Percentiles rank a stretch among this genome's conserved stretches.
These are phyloP conservation scores for Cyclotella sp. DNA, from an alignment of 108 stramenopile genomes.

Conservation along the genomic window DNA sequence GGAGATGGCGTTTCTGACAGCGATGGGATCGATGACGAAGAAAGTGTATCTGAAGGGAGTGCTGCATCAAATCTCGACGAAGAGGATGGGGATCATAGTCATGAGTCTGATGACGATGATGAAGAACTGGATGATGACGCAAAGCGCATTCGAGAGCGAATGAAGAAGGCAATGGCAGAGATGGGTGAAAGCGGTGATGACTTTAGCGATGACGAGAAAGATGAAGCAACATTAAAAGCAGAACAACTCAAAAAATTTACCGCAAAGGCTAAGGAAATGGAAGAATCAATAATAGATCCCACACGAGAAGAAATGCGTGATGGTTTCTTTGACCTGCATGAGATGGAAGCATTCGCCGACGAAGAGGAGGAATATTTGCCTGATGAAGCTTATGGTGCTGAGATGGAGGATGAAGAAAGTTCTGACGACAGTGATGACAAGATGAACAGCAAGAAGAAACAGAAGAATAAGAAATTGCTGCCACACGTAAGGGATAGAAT, in stretches of 20 bases:
- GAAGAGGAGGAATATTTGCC: slow-evolving; percentile 90
- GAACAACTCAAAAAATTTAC: slow-evolving; percentile 26
- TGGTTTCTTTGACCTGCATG: slow-evolving; percentile 94
- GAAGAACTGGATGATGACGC: slow-evolving; percentile 65
- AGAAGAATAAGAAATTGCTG: slow-evolving; percentile 52
- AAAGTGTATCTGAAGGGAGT: slow-evolving; percentile 15
- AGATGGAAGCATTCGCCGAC: slow-evolving; percentile 96
- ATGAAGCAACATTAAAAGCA: slow-evolving; percentile 29
- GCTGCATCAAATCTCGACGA: slow-evolving; percentile 23
- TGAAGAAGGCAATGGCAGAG: slow-evolving; percentile 83
- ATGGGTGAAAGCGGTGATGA: slow-evolving; percentile 48
- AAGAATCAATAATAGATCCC: slow-evolving; percentile 56
- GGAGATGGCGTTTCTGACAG: slow-evolving; percentile 23
- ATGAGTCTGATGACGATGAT: slow-evolving; percentile 20
- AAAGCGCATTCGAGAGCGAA: slow-evolving; percentile 71
- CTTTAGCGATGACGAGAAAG: slow-evolving; percentile 16
- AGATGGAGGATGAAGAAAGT: slow-evolving; percentile 28
- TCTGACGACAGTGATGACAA: slow-evolving; percentile 47
- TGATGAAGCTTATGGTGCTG: slow-evolving; percentile 68
- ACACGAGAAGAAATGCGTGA: slow-evolving; percentile 82
- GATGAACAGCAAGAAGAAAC: slow-evolving; percentile 27
- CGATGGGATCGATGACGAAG: slow-evolving; percentile 32
- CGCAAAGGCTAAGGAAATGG: slow-evolving; percentile 4
- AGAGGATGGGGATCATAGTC: slow-evolving; percentile 11
- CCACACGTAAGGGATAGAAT: slow-evolving; percentile 71